These are phyloP conservation scores for Castanea crenata DNA, from an alignment of 306 rosid species.

Conservation along the genomic window DNA sequence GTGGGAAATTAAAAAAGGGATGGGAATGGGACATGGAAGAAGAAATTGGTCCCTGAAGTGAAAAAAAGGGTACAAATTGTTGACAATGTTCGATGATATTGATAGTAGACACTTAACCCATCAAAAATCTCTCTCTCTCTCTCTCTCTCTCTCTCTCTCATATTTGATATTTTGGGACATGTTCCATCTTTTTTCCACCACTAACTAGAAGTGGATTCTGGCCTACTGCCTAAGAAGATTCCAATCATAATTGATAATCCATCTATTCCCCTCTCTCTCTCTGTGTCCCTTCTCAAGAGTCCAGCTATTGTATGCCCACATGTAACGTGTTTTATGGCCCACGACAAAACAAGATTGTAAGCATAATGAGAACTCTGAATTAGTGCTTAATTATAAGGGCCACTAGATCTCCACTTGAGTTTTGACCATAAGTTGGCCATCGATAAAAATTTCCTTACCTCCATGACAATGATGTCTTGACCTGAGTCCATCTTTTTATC, in stretches of 20 bases:
- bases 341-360: slow-evolving; percentile 21
- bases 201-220: slow-evolving; percentile 9
- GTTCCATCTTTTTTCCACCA: slow-evolving; percentile 45
- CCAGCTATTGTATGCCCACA: background rate
- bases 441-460: background rate
- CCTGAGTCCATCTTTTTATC: too few relatives aligned
- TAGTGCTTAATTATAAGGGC: background rate
- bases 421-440: background rate
- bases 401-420: slow-evolving; percentile 13
- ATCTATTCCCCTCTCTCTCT: background rate
- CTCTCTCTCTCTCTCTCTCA: background rate
- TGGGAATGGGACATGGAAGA: background rate
- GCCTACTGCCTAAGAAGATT: slow-evolving; percentile 19
- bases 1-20: slow-evolving; percentile 5
- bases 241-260: too few relatives aligned
- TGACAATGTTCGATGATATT: background rate
- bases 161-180: background rate
- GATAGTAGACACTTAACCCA: background rate
- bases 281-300: background rate
- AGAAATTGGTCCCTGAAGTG: background rate
- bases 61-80: background rate
- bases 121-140: background rate
- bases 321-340: slow-evolving; percentile 19
- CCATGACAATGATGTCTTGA: background rate
- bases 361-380: slow-evolving; percentile 24